These are phyloP conservation scores for Venturia asperata DNA, from an alignment of 2,329 filamentous ascomycete species.

Conservation along the genomic window DNA sequence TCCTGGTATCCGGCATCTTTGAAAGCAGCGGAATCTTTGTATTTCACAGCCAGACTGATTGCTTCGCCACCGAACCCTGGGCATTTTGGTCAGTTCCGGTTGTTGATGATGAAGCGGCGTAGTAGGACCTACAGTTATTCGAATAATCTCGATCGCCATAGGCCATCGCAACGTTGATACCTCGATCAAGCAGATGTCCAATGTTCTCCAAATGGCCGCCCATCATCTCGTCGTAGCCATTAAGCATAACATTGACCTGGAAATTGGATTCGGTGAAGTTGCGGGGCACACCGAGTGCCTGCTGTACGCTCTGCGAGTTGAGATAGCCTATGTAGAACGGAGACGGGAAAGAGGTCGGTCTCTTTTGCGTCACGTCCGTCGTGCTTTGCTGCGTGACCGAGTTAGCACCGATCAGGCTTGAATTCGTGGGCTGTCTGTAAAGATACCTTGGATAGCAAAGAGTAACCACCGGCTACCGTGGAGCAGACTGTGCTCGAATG, in stretches of 20 bases:
- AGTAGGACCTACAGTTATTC: conserved; percentile 34
- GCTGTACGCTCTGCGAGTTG: conserved; percentile 50
- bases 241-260: not conserved
- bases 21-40: conserved; percentile 40
- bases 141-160: conserved; percentile 52
- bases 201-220: conserved; percentile 44
- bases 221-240: conserved; percentile 38
- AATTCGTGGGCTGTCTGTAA: too few species aligned
- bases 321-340: conserved; percentile 50
- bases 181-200: conserved; percentile 48
- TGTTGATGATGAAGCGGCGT: too few species aligned
- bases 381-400: conserved; percentile 27
- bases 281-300: conserved; percentile 51
- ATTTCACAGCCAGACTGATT: conserved; percentile 44
- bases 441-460: not conserved
- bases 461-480: not conserved
- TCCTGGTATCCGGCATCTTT: conserved; percentile 42
- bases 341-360: conserved; percentile 25
- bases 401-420: not conserved
- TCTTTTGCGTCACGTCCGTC: conserved; percentile 50
- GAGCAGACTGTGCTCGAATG: conserved; percentile 6
- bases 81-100: not conserved
- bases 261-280: conserved; percentile 44
- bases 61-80: conserved; percentile 50
- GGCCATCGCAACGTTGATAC: conserved; percentile 48